Evolutionary conservation across 1,139 yeast genomes (phyloP).

Genomic region (Arxiozyma slooffiae): DNA sequence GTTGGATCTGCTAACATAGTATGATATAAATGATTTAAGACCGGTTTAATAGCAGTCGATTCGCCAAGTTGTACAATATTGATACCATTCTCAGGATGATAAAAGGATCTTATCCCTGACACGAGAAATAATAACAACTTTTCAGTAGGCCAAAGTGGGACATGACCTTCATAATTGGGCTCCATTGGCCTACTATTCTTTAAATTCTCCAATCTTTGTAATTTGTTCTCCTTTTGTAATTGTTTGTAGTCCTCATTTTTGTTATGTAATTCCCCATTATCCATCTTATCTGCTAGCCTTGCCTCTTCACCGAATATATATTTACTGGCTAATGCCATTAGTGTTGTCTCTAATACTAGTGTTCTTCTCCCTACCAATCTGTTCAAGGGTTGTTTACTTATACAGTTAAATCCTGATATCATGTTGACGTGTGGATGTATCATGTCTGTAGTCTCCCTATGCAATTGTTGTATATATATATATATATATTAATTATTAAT

Average conservation of each 20-base stretch:
- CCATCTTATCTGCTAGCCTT: slow-evolving; percentile 49
- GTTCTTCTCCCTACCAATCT: neutral
- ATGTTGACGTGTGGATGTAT: neutral
- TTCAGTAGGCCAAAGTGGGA: slow-evolving; percentile 61
- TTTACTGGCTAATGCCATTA: slow-evolving; percentile 18
- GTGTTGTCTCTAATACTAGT: slow-evolving; percentile 11
- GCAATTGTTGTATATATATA: too few species aligned
- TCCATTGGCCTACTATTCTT: slow-evolving; percentile 27
- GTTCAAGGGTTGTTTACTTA: neutral
- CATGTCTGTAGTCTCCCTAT: too few species aligned
- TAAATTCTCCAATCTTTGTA: slow-evolving; percentile 28
- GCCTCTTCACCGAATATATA: slow-evolving; percentile 42
- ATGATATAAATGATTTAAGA: slow-evolving; percentile 51
- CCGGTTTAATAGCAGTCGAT: slow-evolving; percentile 67
- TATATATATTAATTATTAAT: too few species aligned
- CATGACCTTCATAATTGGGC: slow-evolving; percentile 67
- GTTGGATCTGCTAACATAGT: slow-evolving; percentile 66
- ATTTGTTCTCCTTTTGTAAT: slow-evolving; percentile 12
- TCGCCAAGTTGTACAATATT: slow-evolving; percentile 90
- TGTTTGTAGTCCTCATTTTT: slow-evolving; percentile 23
- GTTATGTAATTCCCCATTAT: slow-evolving; percentile 38
- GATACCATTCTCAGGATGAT: slow-evolving; percentile 59
- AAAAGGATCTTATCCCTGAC: slow-evolving; percentile 72
- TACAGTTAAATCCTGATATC: neutral
- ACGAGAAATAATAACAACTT: slow-evolving; percentile 55